Evolutionary conservation across 768 basidiomycete species (phyloP), one percentile per base, ranked within the genome.

Genomic region (Daedaleopsis nitida): DNA sequence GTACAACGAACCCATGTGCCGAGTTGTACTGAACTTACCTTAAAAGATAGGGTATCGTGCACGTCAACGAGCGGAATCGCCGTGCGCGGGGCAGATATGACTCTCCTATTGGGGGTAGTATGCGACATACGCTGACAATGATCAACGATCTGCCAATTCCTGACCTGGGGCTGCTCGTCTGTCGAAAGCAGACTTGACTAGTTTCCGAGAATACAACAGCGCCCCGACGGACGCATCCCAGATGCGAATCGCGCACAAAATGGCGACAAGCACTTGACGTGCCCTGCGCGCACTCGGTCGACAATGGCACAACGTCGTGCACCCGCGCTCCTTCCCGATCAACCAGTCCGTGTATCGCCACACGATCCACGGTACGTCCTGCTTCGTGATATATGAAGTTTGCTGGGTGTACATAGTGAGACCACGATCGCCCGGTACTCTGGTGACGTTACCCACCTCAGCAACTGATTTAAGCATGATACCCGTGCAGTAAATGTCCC

Each of bases 401-500:
- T 16, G 3, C 12, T 49, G 12, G 2, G 19, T 19, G 5, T 49
- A 17, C 21, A 5, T 2, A 27, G 12, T 13, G 3, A 13, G 16
- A n/a, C n/a, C n/a, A n/a, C n/a, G n/a, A n/a, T n/a, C n/a, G n/a
- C n/a, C n/a, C n/a, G n/a, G n/a, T n/a, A n/a, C n/a, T n/a, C n/a
- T n/a, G n/a, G 47, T 16, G 19, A 19, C 3, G n/a, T 2, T 12
- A 49, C 47, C 6, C 47, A 49, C 47, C 2, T 49, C 32, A 63
- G 5, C 63, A 58, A n/a, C 1, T 6, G 16, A 24, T 19, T 51
- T 32, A 2, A 55, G 13, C 9, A 50, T 12, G 3, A 19, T 37
- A 10, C 60, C 60, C 1, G 49, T 5, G 23, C 60, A 62, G 43
- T 57, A 57, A 2, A 60, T 47, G 48, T 60, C 59, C 59, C 59